Base-by-base conservation (phyloP, 139 green algal species). In the Zygnema circumcarinatum region DNA sequence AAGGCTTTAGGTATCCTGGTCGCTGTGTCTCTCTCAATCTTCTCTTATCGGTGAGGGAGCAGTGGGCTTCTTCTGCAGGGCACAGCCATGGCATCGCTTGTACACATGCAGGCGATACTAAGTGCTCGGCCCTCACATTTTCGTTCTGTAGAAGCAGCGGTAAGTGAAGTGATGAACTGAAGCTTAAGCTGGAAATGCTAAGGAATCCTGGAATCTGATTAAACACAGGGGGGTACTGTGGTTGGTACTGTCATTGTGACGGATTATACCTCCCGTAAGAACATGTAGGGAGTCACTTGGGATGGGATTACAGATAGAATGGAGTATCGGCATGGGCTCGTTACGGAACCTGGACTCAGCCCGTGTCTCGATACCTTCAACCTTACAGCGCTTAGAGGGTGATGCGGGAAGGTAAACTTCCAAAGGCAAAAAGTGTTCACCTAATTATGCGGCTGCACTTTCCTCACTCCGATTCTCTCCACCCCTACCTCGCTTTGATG, bases 21-120 rank as follows among this genome's bases (percentile, higher is more conserved):
- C 72, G 25, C 38, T 84, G 31, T n/a, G 42, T 84, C 38, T 76
- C 38, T 84, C 29, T 31, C 76, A 25, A n/a, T 78, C 76, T 84
- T 0, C 25, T 47, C 1, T 1, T 0, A 41, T 84, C 29, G 31
- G 54, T 25, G 54, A 29, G 54, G 54, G 54, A 72, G 54, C 54
- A 72, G 29, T 72, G 25, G 54, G 54, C 54, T 25, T 25, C 29
- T 25, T 33, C 76, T 31, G 76, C 81, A 87, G 81, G 81, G 81
- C 31, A 87, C 75, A 11, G 81, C 81, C 36, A 79, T 87, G 81
- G 72, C 81, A n/a, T 87, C 81, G 74, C 81, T 87, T 40, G 72
- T 25, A 31, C 38, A 87, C 81, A 87, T 87, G 81, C 81, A 88
- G 0, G 73, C n/a, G 21, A 25, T 87, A 32, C 81, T 87, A 40